Conservation (phyloP, 306 rosid genomes). For the Fragaria ananassa region DNA sequence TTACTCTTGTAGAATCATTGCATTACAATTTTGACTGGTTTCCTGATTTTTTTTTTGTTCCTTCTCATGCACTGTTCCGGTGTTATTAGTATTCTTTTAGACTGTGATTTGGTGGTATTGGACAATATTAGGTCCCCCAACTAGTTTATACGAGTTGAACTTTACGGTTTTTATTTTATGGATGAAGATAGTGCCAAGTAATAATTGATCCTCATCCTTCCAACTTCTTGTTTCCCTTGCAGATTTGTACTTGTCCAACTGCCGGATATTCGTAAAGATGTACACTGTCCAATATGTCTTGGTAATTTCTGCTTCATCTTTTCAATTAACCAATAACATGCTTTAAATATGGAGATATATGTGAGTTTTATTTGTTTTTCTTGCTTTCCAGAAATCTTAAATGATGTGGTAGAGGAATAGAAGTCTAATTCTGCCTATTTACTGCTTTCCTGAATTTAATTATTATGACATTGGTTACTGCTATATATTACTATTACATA, state of each 20-base stretch:
- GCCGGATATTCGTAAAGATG: conserved; percentile 71
- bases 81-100: not conserved
- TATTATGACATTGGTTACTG: not conserved
- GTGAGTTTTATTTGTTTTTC: not conserved
- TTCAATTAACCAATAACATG: not conserved
- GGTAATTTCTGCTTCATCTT: conserved; percentile 52
- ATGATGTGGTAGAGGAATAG: not conserved
- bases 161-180: not conserved
- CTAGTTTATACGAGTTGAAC: not conserved
- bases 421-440: not conserved
- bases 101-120: not conserved
- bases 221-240: conserved; percentile 34
- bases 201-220: conserved; percentile 23
- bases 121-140: not conserved
- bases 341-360: not conserved
- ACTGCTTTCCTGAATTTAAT: not conserved
- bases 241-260: conserved; percentile 63
- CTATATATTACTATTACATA: not conserved
- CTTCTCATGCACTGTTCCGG: not conserved
- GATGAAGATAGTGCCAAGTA: conserved; percentile 2
- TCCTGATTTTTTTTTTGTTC: no score
- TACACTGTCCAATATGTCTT: conserved; percentile 95
- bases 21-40: not conserved
- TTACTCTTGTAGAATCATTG: not conserved
- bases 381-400: not conserved